Percentiles rank a stretch among this genome's conserved stretches.
Conservation (phyloP, 192 early-diverging fungal species). For the Backusella psychrophila region DNA sequence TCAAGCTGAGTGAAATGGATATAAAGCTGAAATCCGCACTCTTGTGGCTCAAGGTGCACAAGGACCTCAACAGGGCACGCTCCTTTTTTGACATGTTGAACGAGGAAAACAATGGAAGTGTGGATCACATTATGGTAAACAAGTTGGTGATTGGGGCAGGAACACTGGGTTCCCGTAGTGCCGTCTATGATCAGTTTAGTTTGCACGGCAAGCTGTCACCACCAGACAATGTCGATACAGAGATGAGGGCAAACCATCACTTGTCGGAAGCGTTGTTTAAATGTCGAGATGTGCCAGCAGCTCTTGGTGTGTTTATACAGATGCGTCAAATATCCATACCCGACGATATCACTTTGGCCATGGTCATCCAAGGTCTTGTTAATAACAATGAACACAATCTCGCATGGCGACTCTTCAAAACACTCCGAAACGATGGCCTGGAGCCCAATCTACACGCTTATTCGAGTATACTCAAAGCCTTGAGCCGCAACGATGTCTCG, state of each 20-base stretch:
- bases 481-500: neutral
- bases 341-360: conserved; percentile 29
- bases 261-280: conserved; percentile 24
- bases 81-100: conserved; percentile 17
- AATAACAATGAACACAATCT: conserved; percentile 22
- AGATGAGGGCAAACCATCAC: conserved; percentile 7
- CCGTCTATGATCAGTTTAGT: conserved; percentile 11
- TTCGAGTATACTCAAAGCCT: conserved; percentile 16
- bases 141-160: conserved; percentile 24
- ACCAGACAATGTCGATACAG: neutral
- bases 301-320: conserved; percentile 16
- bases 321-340: conserved; percentile 17
- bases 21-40: conserved; percentile 8
- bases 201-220: neutral
- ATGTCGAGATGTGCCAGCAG: conserved; percentile 23
- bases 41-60: conserved; percentile 23
- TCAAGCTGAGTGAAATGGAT: conserved; percentile 14
- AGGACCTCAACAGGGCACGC: neutral
- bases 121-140: conserved; percentile 29
- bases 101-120: neutral
- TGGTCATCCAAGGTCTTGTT: conserved; percentile 29
- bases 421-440: neutral
- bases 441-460: conserved; percentile 26
- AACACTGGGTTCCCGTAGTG: neutral
- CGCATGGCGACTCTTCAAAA: conserved; percentile 30